phyloP scores from a whole-genome alignment of 441 rosid species.

The Arabidopsis hybrid region DNA sequence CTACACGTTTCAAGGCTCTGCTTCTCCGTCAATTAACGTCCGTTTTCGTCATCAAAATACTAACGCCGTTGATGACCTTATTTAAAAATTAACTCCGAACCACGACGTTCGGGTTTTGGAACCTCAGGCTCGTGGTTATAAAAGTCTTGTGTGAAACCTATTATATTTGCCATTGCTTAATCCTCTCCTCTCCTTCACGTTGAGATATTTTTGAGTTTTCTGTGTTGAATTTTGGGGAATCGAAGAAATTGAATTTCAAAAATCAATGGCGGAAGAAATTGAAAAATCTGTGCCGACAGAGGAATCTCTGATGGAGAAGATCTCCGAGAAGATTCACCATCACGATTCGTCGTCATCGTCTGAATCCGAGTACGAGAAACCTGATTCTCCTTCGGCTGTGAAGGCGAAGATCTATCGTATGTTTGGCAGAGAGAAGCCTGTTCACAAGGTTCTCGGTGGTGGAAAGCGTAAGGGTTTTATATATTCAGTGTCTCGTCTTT shows the following conservation, averaged over 20 bases:
- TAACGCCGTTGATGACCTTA: constrained; percentile 51
- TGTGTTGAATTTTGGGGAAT: constrained; percentile 18
- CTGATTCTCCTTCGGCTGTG: constrained; percentile 53
- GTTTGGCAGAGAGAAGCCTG: constrained; percentile 71
- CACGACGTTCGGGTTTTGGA: constrained; percentile 36
- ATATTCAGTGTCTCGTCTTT: not conserved
- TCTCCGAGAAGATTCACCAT: constrained; percentile 59
- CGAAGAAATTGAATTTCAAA: constrained; percentile 50
- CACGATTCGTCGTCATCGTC: constrained; percentile 64
- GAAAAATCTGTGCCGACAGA: constrained; percentile 51
- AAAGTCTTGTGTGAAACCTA: constrained; percentile 16
- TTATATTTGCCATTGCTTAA: not conserved
- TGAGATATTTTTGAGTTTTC: not conserved
- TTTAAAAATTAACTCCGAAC: constrained; percentile 41
- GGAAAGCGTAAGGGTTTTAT: constrained; percentile 60
- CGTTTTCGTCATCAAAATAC: constrained; percentile 8
- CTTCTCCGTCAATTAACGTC: constrained; percentile 13
- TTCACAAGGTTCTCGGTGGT: constrained; percentile 74
- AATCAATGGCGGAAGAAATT: constrained; percentile 66
- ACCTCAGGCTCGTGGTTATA: constrained; percentile 45
- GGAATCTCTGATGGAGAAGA: constrained; percentile 71
- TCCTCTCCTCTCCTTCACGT: constrained; percentile 24
- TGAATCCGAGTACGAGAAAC: constrained; percentile 66
- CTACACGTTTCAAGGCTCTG: constrained; percentile 34
- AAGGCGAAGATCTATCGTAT: constrained; percentile 64